Base-by-base conservation (phyloP, 2,329 filamentous ascomycete genomes). In the Fusarium marasasianum region DNA sequence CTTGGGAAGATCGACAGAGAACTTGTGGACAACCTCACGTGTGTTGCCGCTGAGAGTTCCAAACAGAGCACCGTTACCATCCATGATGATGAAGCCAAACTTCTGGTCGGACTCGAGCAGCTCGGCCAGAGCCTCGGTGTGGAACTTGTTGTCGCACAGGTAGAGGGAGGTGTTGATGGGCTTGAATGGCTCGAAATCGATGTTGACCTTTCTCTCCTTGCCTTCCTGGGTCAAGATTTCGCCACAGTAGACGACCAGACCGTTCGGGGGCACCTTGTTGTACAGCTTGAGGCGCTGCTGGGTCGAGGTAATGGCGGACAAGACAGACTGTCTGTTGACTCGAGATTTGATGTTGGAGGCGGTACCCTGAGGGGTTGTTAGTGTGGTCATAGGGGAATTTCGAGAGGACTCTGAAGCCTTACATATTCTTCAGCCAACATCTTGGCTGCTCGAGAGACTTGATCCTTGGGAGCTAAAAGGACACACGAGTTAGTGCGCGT, bases 381-480 rank as follows among this genome's bases (percentile, higher is more conserved):
- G 74, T 45, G 64, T 62, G 53, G 40, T 29, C 38, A 45, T 38
- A 29, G 20, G 26, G 53, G 53, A 43, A 11, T 29, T 59, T 61
- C 11, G 7, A 45, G 29, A 43, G 15, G n/a, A 33, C 18, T 24
- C 26, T 41, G 44, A 58, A 44, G 55, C 45, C 93, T 77, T 90
- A 96, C 94, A 83, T 96, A 98, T 94, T 98, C 95, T 98, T 99
- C 96, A 88, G 97, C 97, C 92, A 99, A 93, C 96, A 99, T 99
- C 90, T 98, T 98, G 70, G 96, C 94, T 63, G 94, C 93, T 81
- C 95, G 93, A 51, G 96, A 98, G 75, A 99, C 91, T 87, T 99
- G 96, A 85, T 98, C 95, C 91, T 99, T 99, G 78, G 96, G 96
- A 70, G 96, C 94, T 97, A 80, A 69, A 66, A 56, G 44, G 31